phyloP scores from a whole-genome alignment of 2,329 filamentous ascomycete species.

The Alternaria conjuncta region DNA sequence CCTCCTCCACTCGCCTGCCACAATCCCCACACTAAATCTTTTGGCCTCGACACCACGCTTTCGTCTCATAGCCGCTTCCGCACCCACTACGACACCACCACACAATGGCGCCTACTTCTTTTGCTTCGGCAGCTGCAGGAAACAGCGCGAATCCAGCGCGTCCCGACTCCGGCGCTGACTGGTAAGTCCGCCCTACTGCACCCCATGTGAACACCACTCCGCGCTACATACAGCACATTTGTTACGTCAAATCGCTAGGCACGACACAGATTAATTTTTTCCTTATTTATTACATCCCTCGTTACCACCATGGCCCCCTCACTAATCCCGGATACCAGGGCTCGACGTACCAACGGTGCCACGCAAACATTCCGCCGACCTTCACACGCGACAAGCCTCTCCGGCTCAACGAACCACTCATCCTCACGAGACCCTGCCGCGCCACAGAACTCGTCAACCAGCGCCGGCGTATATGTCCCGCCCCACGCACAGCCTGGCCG shows the following conservation, averaged over 20 bases:
- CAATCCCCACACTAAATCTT: constrained; percentile 33
- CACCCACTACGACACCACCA: constrained; percentile 19
- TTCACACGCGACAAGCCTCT: constrained; percentile 64
- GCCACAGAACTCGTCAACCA: constrained; percentile 42
- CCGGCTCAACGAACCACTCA: constrained; percentile 48
- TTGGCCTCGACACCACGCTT: constrained; percentile 32
- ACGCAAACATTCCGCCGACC: constrained; percentile 71
- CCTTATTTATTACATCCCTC: constrained; percentile 6
- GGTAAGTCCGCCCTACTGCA: constrained; percentile 48
- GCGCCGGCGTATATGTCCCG: constrained; percentile 63
- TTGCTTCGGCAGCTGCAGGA: constrained; percentile 59
- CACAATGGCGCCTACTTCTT: constrained; percentile 57
- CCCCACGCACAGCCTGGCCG: constrained; percentile 65
- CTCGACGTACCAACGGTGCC: constrained; percentile 69
- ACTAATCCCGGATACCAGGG: constrained; percentile 51
- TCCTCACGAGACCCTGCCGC: constrained; percentile 38
- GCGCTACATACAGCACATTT: constrained; percentile 4
- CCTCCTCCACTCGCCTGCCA: constrained; percentile 29
- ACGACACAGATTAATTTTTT: constrained; percentile 12
- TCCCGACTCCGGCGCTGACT: constrained; percentile 53
- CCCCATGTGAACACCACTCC: constrained; percentile 8
- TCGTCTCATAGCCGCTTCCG: constrained; percentile 28
- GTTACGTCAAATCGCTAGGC: constrained; percentile 19
- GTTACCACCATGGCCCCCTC: constrained; percentile 15
- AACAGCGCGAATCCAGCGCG: constrained; percentile 52